Evolutionary conservation across 768 basidiomycete species (phyloP).

Genomic region (Rickenella mellea): DNA sequence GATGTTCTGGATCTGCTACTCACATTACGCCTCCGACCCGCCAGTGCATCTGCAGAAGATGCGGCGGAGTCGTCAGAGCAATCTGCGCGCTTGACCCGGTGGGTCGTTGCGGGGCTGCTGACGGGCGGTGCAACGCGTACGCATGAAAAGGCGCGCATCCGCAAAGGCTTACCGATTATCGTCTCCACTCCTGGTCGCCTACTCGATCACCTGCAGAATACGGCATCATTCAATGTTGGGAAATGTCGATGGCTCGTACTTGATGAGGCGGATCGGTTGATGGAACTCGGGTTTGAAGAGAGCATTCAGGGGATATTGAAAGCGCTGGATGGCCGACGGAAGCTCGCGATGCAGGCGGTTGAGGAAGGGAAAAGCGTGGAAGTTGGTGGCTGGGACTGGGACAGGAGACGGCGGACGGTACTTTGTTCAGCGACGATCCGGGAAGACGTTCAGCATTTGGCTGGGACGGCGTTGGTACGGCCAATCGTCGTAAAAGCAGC

Average conservation of each 20-base stretch:
- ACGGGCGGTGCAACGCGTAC: conserved; percentile 90
- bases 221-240: conserved; percentile 82
- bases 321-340: conserved; percentile 74
- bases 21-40: conserved; percentile 59
- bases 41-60: conserved; percentile 42
- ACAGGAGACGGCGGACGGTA: conserved; percentile 67
- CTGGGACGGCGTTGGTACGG: conserved; percentile 67
- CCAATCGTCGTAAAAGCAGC: conserved; percentile 80
- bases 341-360: conserved; percentile 59
- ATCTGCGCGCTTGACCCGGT: conserved; percentile 56
- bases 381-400: conserved; percentile 84
- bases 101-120: conserved; percentile 88
- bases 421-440: conserved; percentile 96
- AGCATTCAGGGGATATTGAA: conserved; percentile 85
- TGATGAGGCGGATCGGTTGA: conserved; percentile 94
- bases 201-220: conserved; percentile 94
- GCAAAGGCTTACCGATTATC: conserved; percentile 92
- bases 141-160: conserved; percentile 91
- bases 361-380: conserved; percentile 59
- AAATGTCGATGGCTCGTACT: conserved; percentile 94
- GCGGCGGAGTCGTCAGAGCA: conserved; percentile 27
- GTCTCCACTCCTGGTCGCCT: conserved; percentile 93
- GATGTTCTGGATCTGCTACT: conserved; percentile 85
- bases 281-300: conserved; percentile 98
- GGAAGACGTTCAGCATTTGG: conserved; percentile 90